Evolutionary conservation across 495 filamentous ascomycete genomes (phyloP).

Genomic region (Penicillium malachiteum): DNA sequence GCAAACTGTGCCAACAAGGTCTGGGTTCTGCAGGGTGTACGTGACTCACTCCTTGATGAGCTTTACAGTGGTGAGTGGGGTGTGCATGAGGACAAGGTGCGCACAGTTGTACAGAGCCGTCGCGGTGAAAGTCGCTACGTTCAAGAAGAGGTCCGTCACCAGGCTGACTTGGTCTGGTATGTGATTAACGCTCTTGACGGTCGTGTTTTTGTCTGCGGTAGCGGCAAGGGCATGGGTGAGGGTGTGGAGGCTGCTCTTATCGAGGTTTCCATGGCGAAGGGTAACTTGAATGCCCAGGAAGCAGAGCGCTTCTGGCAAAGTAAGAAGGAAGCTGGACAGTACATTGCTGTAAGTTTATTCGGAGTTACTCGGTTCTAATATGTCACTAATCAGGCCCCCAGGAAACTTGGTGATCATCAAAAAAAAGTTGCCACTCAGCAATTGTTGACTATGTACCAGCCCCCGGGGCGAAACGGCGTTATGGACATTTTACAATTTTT

Average conservation of each 20-base stretch:
- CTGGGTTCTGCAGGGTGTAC: slow-evolving; percentile 97
- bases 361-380: too few relatives aligned
- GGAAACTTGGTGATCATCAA: slow-evolving; percentile 31
- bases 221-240: slow-evolving; percentile 93
- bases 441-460: not conserved
- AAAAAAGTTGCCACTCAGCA: not conserved
- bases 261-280: slow-evolving; percentile 78
- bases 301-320: slow-evolving; percentile 75
- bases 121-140: slow-evolving; percentile 76
- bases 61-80: slow-evolving; percentile 96
- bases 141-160: slow-evolving; percentile 79
- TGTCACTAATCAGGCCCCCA: slow-evolving; percentile 1
- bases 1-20: slow-evolving; percentile 99
- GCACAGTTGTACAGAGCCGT: slow-evolving; percentile 88
- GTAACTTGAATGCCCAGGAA: slow-evolving; percentile 69
- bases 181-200: slow-evolving; percentile 93
- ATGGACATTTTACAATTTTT: too few relatives aligned
- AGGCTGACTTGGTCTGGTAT: slow-evolving; percentile 95
- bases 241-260: slow-evolving; percentile 83
- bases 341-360: slow-evolving; percentile 69
- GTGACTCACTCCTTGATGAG: slow-evolving; percentile 89
- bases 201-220: slow-evolving; percentile 92
- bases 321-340: slow-evolving; percentile 83
- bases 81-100: slow-evolving; percentile 87
- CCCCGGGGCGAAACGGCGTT: too few relatives aligned